Evolutionary conservation across 371 early-diverging fungal species (phyloP).

Genomic region (Mortierella sp.): DNA sequence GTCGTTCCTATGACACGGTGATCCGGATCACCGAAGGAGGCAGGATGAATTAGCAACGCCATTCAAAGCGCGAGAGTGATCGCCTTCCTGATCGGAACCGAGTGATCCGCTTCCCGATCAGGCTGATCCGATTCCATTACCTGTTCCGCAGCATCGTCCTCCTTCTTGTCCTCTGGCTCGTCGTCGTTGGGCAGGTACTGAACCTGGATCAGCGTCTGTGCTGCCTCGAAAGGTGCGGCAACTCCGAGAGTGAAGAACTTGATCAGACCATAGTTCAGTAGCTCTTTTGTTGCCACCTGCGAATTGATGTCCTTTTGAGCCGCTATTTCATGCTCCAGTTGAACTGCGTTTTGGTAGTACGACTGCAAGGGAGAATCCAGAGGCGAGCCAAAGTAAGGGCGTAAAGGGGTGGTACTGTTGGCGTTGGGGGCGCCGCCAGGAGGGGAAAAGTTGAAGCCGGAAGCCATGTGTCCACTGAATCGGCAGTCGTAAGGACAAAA

Average conservation of each 20-base stretch:
- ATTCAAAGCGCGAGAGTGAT: neutral
- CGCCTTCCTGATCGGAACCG: too few species aligned
- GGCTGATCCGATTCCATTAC: neutral
- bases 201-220: slow-evolving; percentile 84
- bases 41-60: neutral
- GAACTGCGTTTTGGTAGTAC: slow-evolving; percentile 48
- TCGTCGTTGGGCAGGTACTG: slow-evolving; percentile 79
- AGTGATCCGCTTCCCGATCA: neutral
- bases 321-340: slow-evolving; percentile 49
- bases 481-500: too few species aligned
- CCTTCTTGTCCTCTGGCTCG: slow-evolving; percentile 50
- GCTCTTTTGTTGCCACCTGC: slow-evolving; percentile 56
- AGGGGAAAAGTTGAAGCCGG: slow-evolving; percentile 46
- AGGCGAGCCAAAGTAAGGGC: slow-evolving; percentile 50
- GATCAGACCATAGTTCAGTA: slow-evolving; percentile 73
- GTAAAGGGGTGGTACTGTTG: slow-evolving; percentile 47
- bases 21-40: too few species aligned
- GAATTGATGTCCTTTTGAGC: slow-evolving; percentile 45
- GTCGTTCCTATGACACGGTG: slow-evolving; percentile 19
- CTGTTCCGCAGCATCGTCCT: slow-evolving; percentile 41
- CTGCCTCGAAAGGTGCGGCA: slow-evolving; percentile 82
- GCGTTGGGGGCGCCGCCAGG: slow-evolving; percentile 52
- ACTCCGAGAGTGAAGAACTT: slow-evolving; percentile 77
- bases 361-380: slow-evolving; percentile 52
- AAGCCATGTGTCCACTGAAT: slow-evolving; percentile 4